Conservation (phyloP, 192 early-diverging fungal genomes). For the Anaeromyces robustus region DNA sequence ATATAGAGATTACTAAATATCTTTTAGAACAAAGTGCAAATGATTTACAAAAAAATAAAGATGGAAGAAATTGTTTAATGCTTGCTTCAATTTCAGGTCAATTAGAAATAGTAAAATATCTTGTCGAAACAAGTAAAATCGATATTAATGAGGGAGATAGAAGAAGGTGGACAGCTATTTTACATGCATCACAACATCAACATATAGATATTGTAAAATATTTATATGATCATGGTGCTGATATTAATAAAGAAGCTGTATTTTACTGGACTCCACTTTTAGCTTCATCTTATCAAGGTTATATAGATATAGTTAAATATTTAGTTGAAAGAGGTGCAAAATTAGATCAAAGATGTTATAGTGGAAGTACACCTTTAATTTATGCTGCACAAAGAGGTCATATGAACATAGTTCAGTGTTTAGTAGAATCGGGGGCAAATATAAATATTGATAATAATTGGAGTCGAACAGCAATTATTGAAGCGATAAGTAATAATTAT, state of each 20-base stretch:
- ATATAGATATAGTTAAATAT: not conserved
- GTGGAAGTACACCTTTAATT: not conserved
- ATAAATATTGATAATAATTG: not conserved
- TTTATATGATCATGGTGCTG: not conserved
- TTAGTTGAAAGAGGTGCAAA: not conserved
- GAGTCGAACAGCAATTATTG: not conserved
- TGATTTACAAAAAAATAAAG: not conserved
- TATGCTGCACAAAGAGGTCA: not conserved
- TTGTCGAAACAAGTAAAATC: not conserved
- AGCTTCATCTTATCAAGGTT: not conserved
- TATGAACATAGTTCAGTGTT: not conserved
- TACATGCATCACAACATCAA: not conserved
- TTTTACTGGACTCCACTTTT: not conserved
- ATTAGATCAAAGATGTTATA: not conserved
- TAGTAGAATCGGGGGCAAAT: not conserved
- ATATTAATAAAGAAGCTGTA: not conserved
- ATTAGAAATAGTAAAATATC: not conserved
- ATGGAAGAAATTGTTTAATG: not conserved
- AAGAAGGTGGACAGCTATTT: not conserved
- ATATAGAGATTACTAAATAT: not conserved
- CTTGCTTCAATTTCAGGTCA: not conserved
- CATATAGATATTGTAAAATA: not conserved
- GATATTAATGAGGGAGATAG: not conserved
- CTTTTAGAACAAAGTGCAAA: not conserved
- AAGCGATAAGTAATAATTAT: not conserved